A percentile compares a stretch with the other conserved stretches of the same genome.
Evolutionary conservation across 148 eudicot genomes (phyloP).

Genomic region (Oxyria digyna): DNA sequence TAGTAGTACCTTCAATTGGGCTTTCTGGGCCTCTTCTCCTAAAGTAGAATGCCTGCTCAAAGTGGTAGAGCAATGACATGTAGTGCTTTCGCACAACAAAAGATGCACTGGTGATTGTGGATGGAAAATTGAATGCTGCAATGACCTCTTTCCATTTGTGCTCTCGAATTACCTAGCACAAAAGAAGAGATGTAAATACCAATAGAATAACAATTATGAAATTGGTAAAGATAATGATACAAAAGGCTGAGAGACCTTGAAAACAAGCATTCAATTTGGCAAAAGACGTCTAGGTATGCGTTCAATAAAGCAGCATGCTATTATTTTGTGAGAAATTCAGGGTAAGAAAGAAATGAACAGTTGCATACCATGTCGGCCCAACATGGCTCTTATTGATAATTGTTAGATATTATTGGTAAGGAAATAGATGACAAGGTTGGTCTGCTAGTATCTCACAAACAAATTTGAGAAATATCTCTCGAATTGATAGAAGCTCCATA

Average conservation of each 20-base stretch:
- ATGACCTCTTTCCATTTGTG: constrained; percentile 5
- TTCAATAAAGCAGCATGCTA: background rate
- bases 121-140: background rate
- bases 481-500: background rate
- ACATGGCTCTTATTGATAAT: background rate
- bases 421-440: background rate
- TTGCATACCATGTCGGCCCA: background rate
- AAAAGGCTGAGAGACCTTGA: background rate
- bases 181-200: background rate
- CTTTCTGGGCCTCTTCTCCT: constrained; percentile 35
- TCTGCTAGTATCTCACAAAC: background rate
- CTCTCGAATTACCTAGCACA: constrained; percentile 5
- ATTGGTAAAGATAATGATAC: background rate
- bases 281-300: background rate
- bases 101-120: constrained; percentile 2
- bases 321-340: background rate
- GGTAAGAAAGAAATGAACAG: background rate
- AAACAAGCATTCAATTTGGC: too few relatives aligned
- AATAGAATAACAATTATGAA: background rate
- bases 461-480: background rate
- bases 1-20: constrained; percentile 27
- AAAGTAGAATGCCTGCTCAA: constrained; percentile 8
- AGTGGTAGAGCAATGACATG: constrained; percentile 7
- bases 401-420: too few relatives aligned
- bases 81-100: constrained; percentile 4